Evolutionary conservation across 2,329 filamentous ascomycete genomes (phyloP), one percentile per base, ranked within the genome.

Genomic region (Leptodontidium sp.): DNA sequence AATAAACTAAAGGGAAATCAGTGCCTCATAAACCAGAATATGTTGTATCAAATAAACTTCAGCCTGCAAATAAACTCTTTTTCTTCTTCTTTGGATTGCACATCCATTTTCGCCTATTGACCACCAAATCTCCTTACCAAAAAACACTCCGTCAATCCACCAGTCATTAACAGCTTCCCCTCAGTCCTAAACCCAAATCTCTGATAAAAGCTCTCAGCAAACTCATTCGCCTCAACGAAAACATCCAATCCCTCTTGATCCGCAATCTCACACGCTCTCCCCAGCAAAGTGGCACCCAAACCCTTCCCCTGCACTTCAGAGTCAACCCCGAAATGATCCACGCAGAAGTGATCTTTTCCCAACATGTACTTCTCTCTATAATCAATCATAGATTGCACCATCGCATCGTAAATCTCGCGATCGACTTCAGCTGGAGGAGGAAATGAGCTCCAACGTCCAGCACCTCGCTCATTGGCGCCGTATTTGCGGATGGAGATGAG

Each of bases 171-270:
- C 24, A 50, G 8, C 29, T 4, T 63, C 14, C 29, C 43, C 61
- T 50, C 47, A 17, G 45, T 63, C 61, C n/a, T 26, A 40, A 63
- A 63, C 17, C 61, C 61, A 52, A 32, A 63, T 15, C 45, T 63
- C 45, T 40, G 24, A 63, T 63, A 63, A 52, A 63, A 63, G 9
- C 61, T 52, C 61, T 63, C 61, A 45, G 61, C 61, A 40, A 32
- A 50, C n/a, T 50, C 61, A 63, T 63, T 63, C 24, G 61, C 61
- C 61, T 63, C n/a, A 4, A 63, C 61, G 12, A 63, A 63, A 49
- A 63, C 45, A 63, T 63, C 61, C 61, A 63, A 32, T 32, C 45
- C 38, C 61, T 49, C 61, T 14, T 17, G 24, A 50, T 63, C 61
- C 8, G 61, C 61, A 35, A 63, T 52, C 61, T 52, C 61, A 47